phyloP scores from a whole-genome alignment of 2,329 filamentous ascomycete species.

The Ceratocystiopsis brevicomis region DNA sequence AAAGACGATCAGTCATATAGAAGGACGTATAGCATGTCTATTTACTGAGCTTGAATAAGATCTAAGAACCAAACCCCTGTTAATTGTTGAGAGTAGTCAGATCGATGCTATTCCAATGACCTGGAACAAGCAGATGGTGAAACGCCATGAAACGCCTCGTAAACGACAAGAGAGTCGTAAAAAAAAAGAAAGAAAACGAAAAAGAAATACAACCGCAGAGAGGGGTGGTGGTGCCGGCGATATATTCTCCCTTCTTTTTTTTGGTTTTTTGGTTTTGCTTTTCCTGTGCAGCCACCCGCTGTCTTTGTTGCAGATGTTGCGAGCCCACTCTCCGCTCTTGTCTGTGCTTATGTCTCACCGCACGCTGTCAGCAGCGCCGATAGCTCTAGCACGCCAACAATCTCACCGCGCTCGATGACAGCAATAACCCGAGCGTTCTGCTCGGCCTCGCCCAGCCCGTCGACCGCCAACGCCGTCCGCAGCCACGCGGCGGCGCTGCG shows the following conservation, averaged over 20 bases:
- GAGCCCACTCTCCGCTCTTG: no score
- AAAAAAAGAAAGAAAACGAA: not conserved
- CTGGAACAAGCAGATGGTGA: not conserved
- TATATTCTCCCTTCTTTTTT: no score
- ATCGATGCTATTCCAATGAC: no score
- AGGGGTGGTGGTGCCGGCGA: no score
- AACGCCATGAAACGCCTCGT: not conserved
- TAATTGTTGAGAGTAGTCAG: no score
- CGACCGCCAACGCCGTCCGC: conserved; percentile 8
- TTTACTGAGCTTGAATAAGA: no score
- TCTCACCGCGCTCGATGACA: conserved; percentile 7
- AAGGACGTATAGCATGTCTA: no score
- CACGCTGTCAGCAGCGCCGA: conserved; percentile 5
- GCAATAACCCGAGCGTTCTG: conserved; percentile 2
- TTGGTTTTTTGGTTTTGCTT: no score
- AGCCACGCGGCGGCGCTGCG: conserved; percentile 34
- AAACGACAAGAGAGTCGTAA: not conserved
- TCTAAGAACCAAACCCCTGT: no score
- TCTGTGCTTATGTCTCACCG: not conserved
- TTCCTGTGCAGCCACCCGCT: no score
- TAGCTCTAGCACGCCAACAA: conserved; percentile 8
- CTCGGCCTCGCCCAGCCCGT: not conserved
- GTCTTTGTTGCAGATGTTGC: no score
- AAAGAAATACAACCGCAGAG: not conserved
- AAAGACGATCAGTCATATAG: no score